A percentile compares a stretch with the other conserved stretches of the same genome.
Evolutionary conservation across 768 basidiomycete species (phyloP).

Genomic region (Lactarius deliciosus): DNA sequence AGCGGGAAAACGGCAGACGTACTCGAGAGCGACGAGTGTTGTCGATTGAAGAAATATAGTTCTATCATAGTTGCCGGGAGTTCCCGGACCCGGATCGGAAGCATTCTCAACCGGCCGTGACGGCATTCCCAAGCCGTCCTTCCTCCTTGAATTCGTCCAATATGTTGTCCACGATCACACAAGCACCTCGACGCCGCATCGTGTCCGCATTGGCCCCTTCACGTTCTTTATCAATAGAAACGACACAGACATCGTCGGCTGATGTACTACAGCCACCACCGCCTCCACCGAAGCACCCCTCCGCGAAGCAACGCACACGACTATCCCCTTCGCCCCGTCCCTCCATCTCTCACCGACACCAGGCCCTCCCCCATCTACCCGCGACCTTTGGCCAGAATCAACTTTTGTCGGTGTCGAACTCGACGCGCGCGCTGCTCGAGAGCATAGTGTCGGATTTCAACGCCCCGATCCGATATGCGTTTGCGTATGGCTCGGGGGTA

Average conservation of each 20-base stretch:
- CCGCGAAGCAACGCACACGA: conserved; percentile 37
- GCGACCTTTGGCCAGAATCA: conserved; percentile 79
- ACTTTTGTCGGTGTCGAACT: conserved; percentile 73
- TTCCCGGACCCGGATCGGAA: not conserved
- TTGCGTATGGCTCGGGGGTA: conserved; percentile 96
- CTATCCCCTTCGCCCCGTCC: conserved; percentile 48
- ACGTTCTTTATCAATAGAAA: conserved; percentile 29
- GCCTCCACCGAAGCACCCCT: conserved; percentile 35
- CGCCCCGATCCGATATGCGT: conserved; percentile 93
- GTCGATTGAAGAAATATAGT: too few relatives aligned
- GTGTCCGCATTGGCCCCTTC: not conserved
- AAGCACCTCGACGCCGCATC: conserved; percentile 19
- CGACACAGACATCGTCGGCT: conserved; percentile 12
- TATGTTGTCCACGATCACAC: conserved; percentile 24
- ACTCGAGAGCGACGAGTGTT: not conserved
- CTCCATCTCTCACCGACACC: conserved; percentile 32
- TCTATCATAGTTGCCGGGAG: not conserved
- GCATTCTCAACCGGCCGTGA: not conserved
- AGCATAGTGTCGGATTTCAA: conserved; percentile 77
- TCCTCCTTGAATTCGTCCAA: conserved; percentile 5
- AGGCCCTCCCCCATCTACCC: conserved; percentile 55
- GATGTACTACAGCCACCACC: conserved; percentile 29
- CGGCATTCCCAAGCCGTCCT: not conserved
- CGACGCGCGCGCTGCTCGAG: conserved; percentile 78
- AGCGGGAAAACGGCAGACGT: not conserved